Evolutionary conservation across 345 rosid species (phyloP), one percentile per base, ranked within the genome.

Genomic region (Raphanus raphanistrum): DNA sequence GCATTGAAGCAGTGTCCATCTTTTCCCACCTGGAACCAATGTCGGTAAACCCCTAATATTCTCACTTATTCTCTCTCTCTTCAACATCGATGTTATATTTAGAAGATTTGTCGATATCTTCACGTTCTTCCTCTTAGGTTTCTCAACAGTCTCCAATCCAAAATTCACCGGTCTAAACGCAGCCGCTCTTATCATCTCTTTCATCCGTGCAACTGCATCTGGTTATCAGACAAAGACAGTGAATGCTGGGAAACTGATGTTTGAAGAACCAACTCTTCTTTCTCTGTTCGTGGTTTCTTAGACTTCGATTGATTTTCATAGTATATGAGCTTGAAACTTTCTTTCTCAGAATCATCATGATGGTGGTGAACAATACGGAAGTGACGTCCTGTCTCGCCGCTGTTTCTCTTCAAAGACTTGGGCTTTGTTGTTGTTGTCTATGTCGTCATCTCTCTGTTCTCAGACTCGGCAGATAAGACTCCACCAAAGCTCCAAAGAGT

Each of bases 1-100:
- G 96, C 98, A 94, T 90, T 5, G 98, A 92, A 25, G 98, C 97
- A 13, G 98, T 94, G 61, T 94, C 98, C 98, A 94, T 94, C 84
- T 92, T 94, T 82, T 86, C 27, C 98, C 98, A 52, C 98, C 98
- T 7, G 98, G 98, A 60, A 94, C 98, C 70, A 94, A 78, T 80
- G 84, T 88, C 80, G 92, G 98, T 74, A 94, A 79, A 86, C 88
- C 91, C 88, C 97, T 90, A 84, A 94, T 94, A 69, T 93, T 90
- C 77, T 94, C 97, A 48, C n/a, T n/a, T 63, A 94, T 92, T 75
- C 90, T 87, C 84, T 94, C 98, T 77, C 98, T 90, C 63, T 97
- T 87, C 76, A 89, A 92, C 85, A 97, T 88, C 15, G 98, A 97
- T 6, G 98, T 97, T 43, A 87, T 90, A 0, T 97, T 92, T 58